A percentile compares a stretch with the other conserved stretches of the same genome.
phyloP scores from a whole-genome alignment of 352 stramenopile species.

The Thraustochytrium sp. region DNA sequence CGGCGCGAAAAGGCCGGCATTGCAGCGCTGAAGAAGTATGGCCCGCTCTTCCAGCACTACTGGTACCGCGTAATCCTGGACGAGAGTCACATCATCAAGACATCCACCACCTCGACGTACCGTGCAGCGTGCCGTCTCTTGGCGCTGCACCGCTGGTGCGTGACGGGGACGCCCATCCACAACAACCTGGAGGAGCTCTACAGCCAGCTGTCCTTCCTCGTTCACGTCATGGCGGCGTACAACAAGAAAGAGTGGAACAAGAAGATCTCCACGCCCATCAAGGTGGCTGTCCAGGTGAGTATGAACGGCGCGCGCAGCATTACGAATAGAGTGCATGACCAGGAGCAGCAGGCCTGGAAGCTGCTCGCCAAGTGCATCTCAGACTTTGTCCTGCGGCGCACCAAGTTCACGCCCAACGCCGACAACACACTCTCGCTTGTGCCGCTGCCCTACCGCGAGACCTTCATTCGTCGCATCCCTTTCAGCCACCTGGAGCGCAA shows the following conservation, averaged over 20 bases:
- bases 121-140: conserved; percentile 54
- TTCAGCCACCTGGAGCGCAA: background rate
- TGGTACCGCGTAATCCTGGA: conserved; percentile 81
- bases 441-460: conserved; percentile 1
- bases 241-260: background rate
- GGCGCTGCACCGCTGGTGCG: conserved; percentile 70
- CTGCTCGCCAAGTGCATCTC: background rate
- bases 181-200: conserved; percentile 78
- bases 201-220: conserved; percentile 65
- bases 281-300: background rate
- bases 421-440: conserved; percentile 18
- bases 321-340: background rate
- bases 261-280: conserved; percentile 22
- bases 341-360: background rate
- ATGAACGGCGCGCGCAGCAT: background rate
- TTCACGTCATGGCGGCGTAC: background rate
- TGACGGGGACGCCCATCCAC: conserved; percentile 81
- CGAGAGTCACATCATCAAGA: conserved; percentile 84
- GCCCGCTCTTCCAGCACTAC: conserved; percentile 54
- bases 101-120: conserved; percentile 46
- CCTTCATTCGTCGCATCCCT: conserved; percentile 15
- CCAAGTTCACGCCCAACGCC: background rate
- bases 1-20: background rate
- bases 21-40: background rate
- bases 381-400: conserved; percentile 16